Evolutionary conservation across 257 asterid genomes (phyloP), one percentile per base, ranked within the genome.

Genomic region (Petunia axillaris): DNA sequence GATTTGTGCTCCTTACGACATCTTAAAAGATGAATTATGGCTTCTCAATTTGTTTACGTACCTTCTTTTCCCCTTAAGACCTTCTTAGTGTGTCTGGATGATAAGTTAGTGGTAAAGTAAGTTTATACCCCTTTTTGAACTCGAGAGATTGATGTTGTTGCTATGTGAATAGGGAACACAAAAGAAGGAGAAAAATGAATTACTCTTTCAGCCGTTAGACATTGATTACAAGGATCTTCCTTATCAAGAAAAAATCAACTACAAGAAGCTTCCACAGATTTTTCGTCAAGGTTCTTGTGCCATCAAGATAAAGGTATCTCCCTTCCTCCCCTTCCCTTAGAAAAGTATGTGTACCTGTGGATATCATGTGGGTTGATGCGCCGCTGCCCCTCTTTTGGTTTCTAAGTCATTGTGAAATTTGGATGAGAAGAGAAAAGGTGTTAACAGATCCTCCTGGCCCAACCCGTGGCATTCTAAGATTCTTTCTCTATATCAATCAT

Each of bases 261-360:
- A 93, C 88, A 93, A 87, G 83, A 88, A 89, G 76, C 87, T 94
- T 79, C 94, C 92, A 3, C 90, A 79, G 71, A 88, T 92, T 52
- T 89, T 93, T 86, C 97, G 99, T 85, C 99, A 95, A 85, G 98
- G 98, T 54, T 92, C 99, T 76, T 93, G 97, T 83, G 87, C 81
- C 82, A 79, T 93, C 77, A 90, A 90, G 88, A 87, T 85, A 78
- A 90, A 93, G 92, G 97, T 91, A 75, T 68, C 60, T 77, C n/a
- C 80, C 68, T 80, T 75, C 55, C 48, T 60, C 63, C 44, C 57
- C 38, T 75, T 55, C 62, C 36, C 76, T 71, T 37, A 71, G 57
- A 77, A n/a, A 54, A 40, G 59, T 57, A 35, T 58, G 11, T 58
- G 11, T 40, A 5, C 38, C n/a, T 41, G 52, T 50, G 46, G 54